phyloP scores from a whole-genome alignment of 2,329 filamentous ascomycete genomes.

The Paramyrothecium roridum region DNA sequence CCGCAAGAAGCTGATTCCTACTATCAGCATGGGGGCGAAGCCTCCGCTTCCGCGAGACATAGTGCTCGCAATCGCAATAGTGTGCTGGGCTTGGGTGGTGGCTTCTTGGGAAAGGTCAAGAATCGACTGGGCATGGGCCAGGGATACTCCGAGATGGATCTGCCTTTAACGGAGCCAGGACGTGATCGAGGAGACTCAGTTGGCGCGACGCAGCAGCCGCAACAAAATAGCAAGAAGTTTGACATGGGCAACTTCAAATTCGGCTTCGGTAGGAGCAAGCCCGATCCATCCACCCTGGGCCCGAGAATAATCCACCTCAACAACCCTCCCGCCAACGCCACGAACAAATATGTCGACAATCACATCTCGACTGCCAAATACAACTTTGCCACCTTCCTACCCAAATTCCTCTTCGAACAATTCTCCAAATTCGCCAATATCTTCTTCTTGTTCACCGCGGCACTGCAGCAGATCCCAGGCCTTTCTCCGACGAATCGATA shows the following conservation, averaged over 20 bases:
- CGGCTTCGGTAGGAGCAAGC: slow-evolving; percentile 79
- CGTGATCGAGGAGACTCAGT: slow-evolving; percentile 31
- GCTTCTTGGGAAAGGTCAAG: slow-evolving; percentile 82
- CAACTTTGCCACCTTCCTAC: slow-evolving; percentile 87
- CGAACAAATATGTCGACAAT: slow-evolving; percentile 91
- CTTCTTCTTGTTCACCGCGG: slow-evolving; percentile 98
- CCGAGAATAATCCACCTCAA: slow-evolving; percentile 94
- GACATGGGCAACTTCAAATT: slow-evolving; percentile 83
- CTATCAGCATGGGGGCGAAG: slow-evolving; percentile 71
- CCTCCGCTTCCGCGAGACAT: slow-evolving; percentile 30
- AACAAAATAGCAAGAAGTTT: slow-evolving; percentile 54
- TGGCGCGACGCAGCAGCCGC: slow-evolving; percentile 37
- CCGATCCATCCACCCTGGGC: slow-evolving; percentile 86
- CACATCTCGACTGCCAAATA: slow-evolving; percentile 98
- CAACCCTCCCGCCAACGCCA: slow-evolving; percentile 87
- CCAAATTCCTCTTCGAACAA: slow-evolving; percentile 96
- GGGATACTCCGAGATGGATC: slow-evolving; percentile 95
- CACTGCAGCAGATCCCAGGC: slow-evolving; percentile 89
- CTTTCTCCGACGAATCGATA: slow-evolving; percentile 94
- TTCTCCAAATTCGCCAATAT: slow-evolving; percentile 99
- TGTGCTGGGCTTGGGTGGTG: slow-evolving; percentile 81
- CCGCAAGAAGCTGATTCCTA: slow-evolving; percentile 75
- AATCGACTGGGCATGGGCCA: slow-evolving; percentile 85
- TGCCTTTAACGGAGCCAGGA: slow-evolving; percentile 80
- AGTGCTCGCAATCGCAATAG: slow-evolving; percentile 80